Evolutionary conservation across 2,329 filamentous ascomycete species (phyloP).

Genomic region (Clarireedia monteithiana): DNA sequence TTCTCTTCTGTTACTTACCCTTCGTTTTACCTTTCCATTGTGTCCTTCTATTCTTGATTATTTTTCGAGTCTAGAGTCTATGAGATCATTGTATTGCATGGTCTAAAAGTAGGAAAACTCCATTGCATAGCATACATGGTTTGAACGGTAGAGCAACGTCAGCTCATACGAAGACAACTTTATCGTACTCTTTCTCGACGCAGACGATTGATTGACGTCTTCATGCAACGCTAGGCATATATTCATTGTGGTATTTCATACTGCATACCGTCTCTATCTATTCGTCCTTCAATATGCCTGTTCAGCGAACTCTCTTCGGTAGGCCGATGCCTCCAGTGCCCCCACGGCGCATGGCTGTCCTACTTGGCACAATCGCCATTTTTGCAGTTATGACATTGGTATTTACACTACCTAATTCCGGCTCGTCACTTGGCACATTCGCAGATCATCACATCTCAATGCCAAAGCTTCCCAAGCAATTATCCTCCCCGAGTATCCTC

Average conservation of each 20-base stretch:
- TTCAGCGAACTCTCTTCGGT: conserved; percentile 40
- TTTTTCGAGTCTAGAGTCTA: too few species aligned
- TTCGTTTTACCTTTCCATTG: too few species aligned
- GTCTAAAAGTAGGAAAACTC: too few species aligned
- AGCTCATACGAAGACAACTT: background rate
- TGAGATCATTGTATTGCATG: too few species aligned
- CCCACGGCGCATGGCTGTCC: conserved; percentile 44
- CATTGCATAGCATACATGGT: too few species aligned
- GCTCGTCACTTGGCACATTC: conserved; percentile 41
- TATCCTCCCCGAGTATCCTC: conserved; percentile 34
- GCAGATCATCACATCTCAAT: conserved; percentile 44
- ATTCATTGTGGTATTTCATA: background rate
- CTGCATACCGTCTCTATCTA: background rate
- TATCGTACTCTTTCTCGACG: background rate
- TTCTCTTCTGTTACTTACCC: too few species aligned
- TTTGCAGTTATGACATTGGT: conserved; percentile 48
- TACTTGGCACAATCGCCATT: conserved; percentile 43
- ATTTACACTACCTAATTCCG: conserved; percentile 41
- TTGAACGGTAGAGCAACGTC: background rate
- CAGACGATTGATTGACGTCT: background rate
- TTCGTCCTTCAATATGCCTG: conserved; percentile 34
- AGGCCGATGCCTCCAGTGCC: conserved; percentile 42
- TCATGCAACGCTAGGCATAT: background rate
- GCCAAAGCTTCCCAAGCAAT: conserved; percentile 37
- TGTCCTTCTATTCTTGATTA: too few species aligned